Evolutionary conservation across 2,329 filamentous ascomycete species (phyloP).

Genomic region (Monosporascus ibericus): DNA sequence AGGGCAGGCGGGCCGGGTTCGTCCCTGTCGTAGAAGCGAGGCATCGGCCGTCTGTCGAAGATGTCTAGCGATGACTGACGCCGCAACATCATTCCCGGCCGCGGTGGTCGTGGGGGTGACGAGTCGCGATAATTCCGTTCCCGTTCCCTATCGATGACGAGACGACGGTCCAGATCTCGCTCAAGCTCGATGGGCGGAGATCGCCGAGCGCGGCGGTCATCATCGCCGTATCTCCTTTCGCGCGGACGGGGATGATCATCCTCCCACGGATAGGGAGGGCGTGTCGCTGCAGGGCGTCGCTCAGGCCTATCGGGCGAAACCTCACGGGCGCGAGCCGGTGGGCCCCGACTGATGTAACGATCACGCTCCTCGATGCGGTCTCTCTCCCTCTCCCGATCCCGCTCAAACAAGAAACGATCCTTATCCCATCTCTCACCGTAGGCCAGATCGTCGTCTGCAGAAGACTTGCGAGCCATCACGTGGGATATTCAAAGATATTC

Average conservation of each 20-base stretch:
- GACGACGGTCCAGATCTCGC: conserved; percentile 32
- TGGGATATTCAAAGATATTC: conserved; percentile 8
- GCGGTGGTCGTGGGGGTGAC: conserved; percentile 48
- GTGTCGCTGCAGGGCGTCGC: conserved; percentile 21
- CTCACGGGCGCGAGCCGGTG: conserved; percentile 35
- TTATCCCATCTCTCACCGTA: conserved; percentile 47
- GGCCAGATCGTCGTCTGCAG: conserved; percentile 27
- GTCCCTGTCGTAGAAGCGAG: conserved; percentile 43
- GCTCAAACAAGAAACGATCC: conserved; percentile 43
- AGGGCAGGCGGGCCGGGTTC: conserved; percentile 45
- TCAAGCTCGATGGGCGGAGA: conserved; percentile 43
- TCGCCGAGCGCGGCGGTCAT: conserved; percentile 36
- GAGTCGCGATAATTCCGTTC: conserved; percentile 43
- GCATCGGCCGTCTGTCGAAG: conserved; percentile 68
- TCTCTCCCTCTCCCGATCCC: conserved; percentile 43
- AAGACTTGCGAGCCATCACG: conserved; percentile 26
- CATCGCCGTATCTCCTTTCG: conserved; percentile 51
- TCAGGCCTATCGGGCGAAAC: conserved; percentile 43
- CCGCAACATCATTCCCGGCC: conserved; percentile 61
- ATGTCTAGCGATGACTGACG: conserved; percentile 87
- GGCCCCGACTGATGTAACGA: conserved; percentile 35
- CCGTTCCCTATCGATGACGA: conserved; percentile 49
- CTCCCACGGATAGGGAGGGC: conserved; percentile 37
- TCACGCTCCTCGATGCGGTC: conserved; percentile 50
- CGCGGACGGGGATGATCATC: conserved; percentile 35